These are phyloP conservation scores for Acacia pycnantha DNA, from an alignment of 331 rosid genomes.

Conservation along the genomic window DNA sequence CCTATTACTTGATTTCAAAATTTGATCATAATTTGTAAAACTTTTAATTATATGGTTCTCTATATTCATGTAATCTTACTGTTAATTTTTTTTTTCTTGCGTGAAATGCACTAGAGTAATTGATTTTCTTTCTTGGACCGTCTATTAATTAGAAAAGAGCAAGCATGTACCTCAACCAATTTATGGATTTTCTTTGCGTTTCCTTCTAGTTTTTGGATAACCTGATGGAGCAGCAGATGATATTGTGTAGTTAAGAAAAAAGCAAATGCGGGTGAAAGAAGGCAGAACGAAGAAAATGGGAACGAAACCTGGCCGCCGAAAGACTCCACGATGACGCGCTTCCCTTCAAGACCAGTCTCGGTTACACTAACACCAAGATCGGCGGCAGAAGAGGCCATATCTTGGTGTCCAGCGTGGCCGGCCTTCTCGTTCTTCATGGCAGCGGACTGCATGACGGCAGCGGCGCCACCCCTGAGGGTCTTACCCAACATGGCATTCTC, in stretches of 20 bases:
- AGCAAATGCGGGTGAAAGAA: not conserved
- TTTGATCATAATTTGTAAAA: not conserved
- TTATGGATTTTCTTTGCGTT: constrained; percentile 31
- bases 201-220: constrained; percentile 29
- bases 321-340: constrained; percentile 31
- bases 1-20: not conserved
- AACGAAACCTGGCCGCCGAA: constrained; percentile 46
- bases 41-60: not conserved
- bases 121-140: too few species aligned
- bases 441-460: constrained; percentile 44
- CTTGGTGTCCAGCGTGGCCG: constrained; percentile 35
- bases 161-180: constrained; percentile 22
- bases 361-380: constrained; percentile 25
- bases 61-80: not conserved
- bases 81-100: not conserved
- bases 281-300: not conserved
- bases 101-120: not conserved
- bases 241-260: not conserved
- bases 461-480: constrained; percentile 44
- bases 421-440: constrained; percentile 40
- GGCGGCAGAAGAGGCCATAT: constrained; percentile 3
- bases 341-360: constrained; percentile 31
- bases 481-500: constrained; percentile 39
- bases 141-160: not conserved
- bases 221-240: constrained; percentile 38